A percentile compares a stretch with the other conserved stretches of the same genome.
phyloP scores from a whole-genome alignment of 129 eudicot genomes.

The Ambrosia artemisiifolia region DNA sequence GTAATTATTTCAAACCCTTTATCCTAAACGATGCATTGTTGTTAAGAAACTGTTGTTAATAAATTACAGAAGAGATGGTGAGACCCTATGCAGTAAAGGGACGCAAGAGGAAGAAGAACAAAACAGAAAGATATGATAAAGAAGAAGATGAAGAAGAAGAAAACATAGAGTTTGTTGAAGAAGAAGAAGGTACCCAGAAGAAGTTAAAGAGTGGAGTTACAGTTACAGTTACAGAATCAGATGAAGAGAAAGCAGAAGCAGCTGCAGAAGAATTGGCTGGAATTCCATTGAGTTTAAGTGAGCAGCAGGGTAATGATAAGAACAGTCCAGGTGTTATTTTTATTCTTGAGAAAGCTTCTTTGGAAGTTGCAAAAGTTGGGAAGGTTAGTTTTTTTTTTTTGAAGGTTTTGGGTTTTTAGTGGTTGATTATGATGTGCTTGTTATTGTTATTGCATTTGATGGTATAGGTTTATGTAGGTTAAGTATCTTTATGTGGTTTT shows the following conservation, averaged over 20 bases:
- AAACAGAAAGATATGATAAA: slow-evolving; percentile 43
- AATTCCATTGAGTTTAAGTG: slow-evolving; percentile 52
- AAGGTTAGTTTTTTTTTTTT: slow-evolving; percentile 47
- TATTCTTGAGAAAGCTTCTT: slow-evolving; percentile 79
- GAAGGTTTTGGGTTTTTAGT: background rate
- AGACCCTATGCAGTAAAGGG: slow-evolving; percentile 65
- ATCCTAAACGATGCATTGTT: background rate
- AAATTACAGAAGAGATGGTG: slow-evolving; percentile 53
- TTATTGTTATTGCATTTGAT: background rate
- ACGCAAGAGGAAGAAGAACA: slow-evolving; percentile 67
- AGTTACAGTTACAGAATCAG: slow-evolving; percentile 23
- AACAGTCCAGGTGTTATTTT: slow-evolving; percentile 65
- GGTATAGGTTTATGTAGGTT: too few relatives aligned
- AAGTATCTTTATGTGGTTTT: background rate
- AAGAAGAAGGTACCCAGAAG: slow-evolving; percentile 25
- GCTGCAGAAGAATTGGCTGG: slow-evolving; percentile 57
- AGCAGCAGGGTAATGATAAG: slow-evolving; percentile 29
- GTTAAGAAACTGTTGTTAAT: background rate
- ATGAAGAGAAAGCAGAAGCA: slow-evolving; percentile 44
- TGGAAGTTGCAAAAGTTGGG: slow-evolving; percentile 95
- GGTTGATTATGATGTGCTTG: background rate
- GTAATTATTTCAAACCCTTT: slow-evolving; percentile 5
- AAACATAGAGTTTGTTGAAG: slow-evolving; percentile 33
- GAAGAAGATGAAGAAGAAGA: slow-evolving; percentile 44
- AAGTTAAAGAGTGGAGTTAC: slow-evolving; percentile 26